Base-by-base conservation (phyloP, 768 basidiomycete species). In the Termitomyces sp. region DNA sequence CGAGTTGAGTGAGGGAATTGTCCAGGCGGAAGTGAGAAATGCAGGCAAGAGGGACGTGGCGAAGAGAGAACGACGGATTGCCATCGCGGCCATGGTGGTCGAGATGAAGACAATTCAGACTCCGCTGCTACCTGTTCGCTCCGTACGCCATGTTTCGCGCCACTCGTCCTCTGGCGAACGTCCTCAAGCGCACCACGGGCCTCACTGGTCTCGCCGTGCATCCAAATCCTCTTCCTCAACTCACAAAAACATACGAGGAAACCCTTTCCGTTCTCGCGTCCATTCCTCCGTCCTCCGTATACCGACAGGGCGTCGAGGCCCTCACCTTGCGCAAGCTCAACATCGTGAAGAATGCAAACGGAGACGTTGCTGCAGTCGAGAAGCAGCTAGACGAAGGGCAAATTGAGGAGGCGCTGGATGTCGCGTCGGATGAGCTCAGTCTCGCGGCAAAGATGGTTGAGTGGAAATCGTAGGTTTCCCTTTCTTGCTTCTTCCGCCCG, bases 391-490 rank as follows among this genome's bases (percentile, higher is more conserved):
- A 87, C 49, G 91, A 91, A 69, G 92, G 93, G 0, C 85, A 92
- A 64, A 90, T 97, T 42, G 95, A 98, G 76, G 81, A 93, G 71
- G 82, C 89, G 34, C 65, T 98, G 64, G 81, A 84, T 62, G 84
- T 91, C 71, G 95, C 95, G 11, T 74, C 85, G 63, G 89, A 90
- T 66, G 95, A 98, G 72, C 76, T 92, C 55, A 77, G 75, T 54
- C 77, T 98, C 38, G 90, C 80, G 5, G 76, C 76, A 32, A 90
- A 90, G 73, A 90, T 97, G 88, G 67, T 87, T n/a, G 89, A 95
- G 68, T 98, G 93, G 94, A 96, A 95, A 76, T 83, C 90, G 95
- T 98, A 71, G 71, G 94, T 88, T 53, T 49, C 44, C n/a, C 19
- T 53, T 29, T 48, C 48, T 29, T 11, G 38, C 14, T 53, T 43